Conservation (phyloP, 2,329 filamentous ascomycete species). For the Westerdykella ornata region DNA sequence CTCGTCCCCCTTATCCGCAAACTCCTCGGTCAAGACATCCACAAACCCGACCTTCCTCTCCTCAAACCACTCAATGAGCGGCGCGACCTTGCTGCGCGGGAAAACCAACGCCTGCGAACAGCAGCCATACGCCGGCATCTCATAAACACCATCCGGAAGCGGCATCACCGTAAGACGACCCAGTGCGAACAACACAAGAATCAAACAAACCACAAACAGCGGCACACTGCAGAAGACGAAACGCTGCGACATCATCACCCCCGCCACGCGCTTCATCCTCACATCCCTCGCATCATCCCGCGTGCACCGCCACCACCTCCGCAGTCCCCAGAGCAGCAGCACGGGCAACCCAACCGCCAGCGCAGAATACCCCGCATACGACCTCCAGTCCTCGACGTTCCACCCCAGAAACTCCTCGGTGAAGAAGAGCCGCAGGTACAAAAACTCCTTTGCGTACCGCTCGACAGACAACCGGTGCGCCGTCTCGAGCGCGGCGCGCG, state of each 20-base stretch:
- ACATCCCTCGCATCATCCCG: no score
- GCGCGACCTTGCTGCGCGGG: conserved; percentile 27
- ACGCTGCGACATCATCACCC: conserved; percentile 8
- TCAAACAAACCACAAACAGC: conserved; percentile 17
- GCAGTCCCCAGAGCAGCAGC: no score
- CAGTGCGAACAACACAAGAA: conserved; percentile 38
- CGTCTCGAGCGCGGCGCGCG: conserved; percentile 31
- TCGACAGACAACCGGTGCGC: conserved; percentile 27
- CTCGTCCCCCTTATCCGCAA: conserved; percentile 35
- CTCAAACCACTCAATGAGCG: conserved; percentile 29
- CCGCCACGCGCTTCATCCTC: no score
- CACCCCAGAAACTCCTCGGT: conserved; percentile 43
- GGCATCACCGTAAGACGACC: conserved; percentile 38
- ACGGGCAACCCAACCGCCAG: no score
- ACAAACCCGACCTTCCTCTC: conserved; percentile 32
- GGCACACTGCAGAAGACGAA: conserved; percentile 11
- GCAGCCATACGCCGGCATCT: conserved; percentile 41
- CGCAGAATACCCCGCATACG: conserved; percentile 14
- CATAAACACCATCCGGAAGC: conserved; percentile 32
- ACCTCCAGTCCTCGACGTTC: conserved; percentile 40
- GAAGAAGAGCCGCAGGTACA: conserved; percentile 45
- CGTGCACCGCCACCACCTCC: no score
- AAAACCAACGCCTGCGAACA: conserved; percentile 44
- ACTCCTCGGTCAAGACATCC: conserved; percentile 40
- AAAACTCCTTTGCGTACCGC: conserved; percentile 23